Evolutionary conservation across 1,284 basidiomycete species (phyloP).

Genomic region (Sporisorium reilianum): DNA sequence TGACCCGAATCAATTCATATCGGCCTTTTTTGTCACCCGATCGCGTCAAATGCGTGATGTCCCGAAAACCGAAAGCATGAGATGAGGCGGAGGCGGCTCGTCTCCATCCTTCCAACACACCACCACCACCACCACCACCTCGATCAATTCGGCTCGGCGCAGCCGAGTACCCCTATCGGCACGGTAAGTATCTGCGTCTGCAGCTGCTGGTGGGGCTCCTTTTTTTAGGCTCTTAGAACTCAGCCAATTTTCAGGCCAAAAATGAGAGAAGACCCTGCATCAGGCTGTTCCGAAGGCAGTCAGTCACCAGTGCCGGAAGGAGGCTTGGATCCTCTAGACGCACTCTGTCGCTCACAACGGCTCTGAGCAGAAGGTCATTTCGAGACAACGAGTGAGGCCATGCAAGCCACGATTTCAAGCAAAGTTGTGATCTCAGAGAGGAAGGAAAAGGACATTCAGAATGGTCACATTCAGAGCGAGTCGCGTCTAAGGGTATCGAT

Average conservation of each 20-base stretch:
- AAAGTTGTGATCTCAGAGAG: constrained; percentile 11
- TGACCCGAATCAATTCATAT: too few species aligned
- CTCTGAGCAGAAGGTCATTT: not conserved
- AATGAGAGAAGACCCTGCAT: constrained; percentile 14
- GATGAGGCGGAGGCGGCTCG: too few species aligned
- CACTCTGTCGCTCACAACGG: not conserved
- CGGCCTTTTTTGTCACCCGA: too few species aligned
- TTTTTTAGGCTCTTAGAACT: not conserved
- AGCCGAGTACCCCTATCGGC: too few species aligned
- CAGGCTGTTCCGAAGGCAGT: not conserved
- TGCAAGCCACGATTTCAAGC: constrained; percentile 7
- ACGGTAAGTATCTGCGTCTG: too few species aligned
- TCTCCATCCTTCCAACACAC: too few species aligned
- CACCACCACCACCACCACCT: too few species aligned
- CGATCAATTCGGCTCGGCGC: too few species aligned
- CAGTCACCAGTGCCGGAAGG: too few species aligned
- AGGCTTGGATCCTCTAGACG: not conserved
- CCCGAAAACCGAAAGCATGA: too few species aligned
- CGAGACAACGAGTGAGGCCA: not conserved
- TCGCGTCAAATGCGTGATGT: too few species aligned
- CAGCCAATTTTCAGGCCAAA: not conserved
- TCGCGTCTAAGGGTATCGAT: constrained; percentile 8
- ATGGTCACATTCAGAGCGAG: not conserved
- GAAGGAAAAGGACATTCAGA: not conserved
- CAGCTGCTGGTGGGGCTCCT: not conserved